Base-by-base conservation (phyloP, 345 rosid species). In the Dimocarpus longan region DNA sequence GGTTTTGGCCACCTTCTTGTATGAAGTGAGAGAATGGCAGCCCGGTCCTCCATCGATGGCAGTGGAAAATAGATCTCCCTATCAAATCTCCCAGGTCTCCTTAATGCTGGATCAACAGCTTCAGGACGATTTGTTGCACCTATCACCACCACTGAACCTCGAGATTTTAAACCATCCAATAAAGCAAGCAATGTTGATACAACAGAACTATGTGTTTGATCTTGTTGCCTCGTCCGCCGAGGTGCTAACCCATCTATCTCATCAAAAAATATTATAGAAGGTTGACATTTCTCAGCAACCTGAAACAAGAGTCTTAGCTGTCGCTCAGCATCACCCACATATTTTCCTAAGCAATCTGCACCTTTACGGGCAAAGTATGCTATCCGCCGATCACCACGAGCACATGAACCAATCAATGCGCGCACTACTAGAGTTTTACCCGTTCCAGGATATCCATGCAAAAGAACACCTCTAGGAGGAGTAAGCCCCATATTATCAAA, bases 91-190 rank as follows among this genome's bases (percentile, higher is more conserved):
- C 99, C 99, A 26, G 99, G 99, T 86, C 99, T 91, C 87, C 99
- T 93, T 76, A 94, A 84, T 68, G 99, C 99, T 50, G 99, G 97
- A 87, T 96, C 99, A 82, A 96, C 82, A 82, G 99, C 97, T 80
- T 94, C 99, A 73, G 99, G 99, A 75, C 97, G 94, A 85, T 96
- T 96, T 76, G 98, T 94, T 82, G 99, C 99, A 82, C 99, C 99
- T 79, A 96, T 94, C 79, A 96, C 99, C 82, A 96, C 95, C 70
- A 94, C 99, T 16, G 99, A 96, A 77, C 99, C 99, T 70, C 99
- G 91, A 28, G 97, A 96, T 82, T 96, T 96, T 73, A 96, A 80
- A 80, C 99, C 99, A 82, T 96, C 99, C 90, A 96, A 77, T 74
- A 96, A 79, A 80, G 98, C 95, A 66, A 96, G 99, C 84, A 96